These are phyloP conservation scores for Corymbia calophylla DNA, from an alignment of 441 rosid genomes.

Conservation along the genomic window DNA sequence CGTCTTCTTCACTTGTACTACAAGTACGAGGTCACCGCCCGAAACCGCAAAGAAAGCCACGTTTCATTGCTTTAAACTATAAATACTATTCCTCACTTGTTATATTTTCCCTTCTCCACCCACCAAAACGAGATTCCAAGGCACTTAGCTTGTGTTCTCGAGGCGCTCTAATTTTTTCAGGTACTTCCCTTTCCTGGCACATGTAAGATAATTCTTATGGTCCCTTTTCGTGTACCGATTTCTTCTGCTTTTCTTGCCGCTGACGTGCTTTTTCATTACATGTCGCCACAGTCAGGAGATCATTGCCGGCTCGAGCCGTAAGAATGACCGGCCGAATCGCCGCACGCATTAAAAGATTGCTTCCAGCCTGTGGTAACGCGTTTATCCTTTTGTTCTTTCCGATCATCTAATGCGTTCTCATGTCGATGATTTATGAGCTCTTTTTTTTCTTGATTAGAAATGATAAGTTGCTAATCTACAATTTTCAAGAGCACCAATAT, in stretches of 20 bases:
- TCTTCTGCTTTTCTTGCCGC: not conserved
- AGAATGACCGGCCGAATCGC: conserved; percentile 19
- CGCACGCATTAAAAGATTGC: conserved; percentile 12
- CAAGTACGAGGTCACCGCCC: not conserved
- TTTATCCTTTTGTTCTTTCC: not conserved
- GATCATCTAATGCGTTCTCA: fast-evolving
- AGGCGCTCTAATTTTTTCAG: not conserved
- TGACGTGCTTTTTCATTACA: not conserved
- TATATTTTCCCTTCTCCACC: not conserved
- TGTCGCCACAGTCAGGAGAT: not conserved
- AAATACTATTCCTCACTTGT: not conserved
- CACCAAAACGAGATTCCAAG: not conserved
- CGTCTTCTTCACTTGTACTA: not conserved
- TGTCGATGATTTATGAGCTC: fast-evolving
- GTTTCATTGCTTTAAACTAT: not conserved
- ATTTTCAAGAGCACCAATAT: not conserved
- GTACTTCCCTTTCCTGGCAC: not conserved
- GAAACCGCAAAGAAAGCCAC: not conserved
- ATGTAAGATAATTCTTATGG: not conserved
- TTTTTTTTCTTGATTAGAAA: too few species aligned
- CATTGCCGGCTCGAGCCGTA: fast-evolving
- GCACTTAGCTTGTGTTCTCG: not conserved
- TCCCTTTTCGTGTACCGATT: not conserved
- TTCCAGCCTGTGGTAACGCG: conserved; percentile 8
- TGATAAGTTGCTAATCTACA: not conserved